Base-by-base conservation (phyloP, 2,329 filamentous ascomycete genomes). In the Daldinia eschscholtzii region DNA sequence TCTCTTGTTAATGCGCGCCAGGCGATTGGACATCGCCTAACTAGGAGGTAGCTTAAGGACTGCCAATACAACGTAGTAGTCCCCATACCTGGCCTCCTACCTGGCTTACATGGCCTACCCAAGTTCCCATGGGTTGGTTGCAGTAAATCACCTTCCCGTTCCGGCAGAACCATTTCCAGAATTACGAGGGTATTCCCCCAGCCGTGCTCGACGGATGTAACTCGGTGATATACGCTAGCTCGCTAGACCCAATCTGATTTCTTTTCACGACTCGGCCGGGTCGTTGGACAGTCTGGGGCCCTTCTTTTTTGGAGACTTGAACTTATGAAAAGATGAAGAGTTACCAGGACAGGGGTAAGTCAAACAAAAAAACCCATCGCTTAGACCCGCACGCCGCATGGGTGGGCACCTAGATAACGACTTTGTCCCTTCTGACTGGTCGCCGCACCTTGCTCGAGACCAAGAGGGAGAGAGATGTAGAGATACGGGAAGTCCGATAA, bases 401-500 rank as follows among this genome's bases (percentile, higher is more conserved):
- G 56, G 56, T 59, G 57, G 57, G 42, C 57, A 30, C 26, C 44
- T 57, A 72, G 70, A 72, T 72, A 72, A 72, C 61, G 57, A 65
- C 39, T 67, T 64, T 67, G 46, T 44, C 28, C 56, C 35, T 37
- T 72, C 70, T 73, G 20, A 75, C 63, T 75, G 73, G 73, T 68
- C 50, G 61, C 56, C 12, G 53, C 15, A 18, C 33, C 46, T 48
- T 65, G 67, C 67, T 71, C 64, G 64, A 72, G 64, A 64, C 64
- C 52, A 39, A 33, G 48, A 64, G 58, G 12, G 20, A 39, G 12
- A 39, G 13, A 39, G 10, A 10, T 39, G 52, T 62, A 68, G 65
- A 70, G 64, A 68, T 67, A 74, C 68, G 72, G 70, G 53, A 63
- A 53, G 59, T 62, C 73, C 74, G 73, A 68, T 64, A 50, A 48